Percentiles rank a stretch among this genome's conserved stretches.
These are phyloP conservation scores for Byssochlamys sp. DNA, from an alignment of 2,329 filamentous ascomycete genomes.

Conservation along the genomic window DNA sequence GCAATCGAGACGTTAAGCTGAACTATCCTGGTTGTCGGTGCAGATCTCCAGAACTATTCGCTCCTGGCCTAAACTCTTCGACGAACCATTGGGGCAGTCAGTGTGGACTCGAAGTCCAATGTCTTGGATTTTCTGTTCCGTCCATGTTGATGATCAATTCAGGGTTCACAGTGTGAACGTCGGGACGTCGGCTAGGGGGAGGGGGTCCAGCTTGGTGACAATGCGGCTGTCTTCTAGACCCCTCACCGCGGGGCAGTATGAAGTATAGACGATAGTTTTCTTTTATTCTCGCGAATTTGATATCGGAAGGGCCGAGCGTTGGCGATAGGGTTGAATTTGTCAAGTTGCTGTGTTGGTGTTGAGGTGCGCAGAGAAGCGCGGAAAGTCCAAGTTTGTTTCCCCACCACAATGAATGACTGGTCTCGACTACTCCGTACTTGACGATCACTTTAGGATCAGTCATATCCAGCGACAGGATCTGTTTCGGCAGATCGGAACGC, in stretches of 20 bases:
- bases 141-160: background rate
- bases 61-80: background rate
- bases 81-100: background rate
- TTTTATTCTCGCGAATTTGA: background rate
- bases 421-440: background rate
- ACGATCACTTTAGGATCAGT: background rate
- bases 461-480: background rate
- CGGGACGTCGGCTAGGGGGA: too few relatives aligned
- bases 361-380: background rate
- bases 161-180: background rate
- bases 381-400: background rate
- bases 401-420: background rate
- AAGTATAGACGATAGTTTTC: too few relatives aligned
- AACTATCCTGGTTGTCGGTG: background rate
- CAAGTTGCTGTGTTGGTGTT: background rate
- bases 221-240: background rate
- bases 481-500: background rate
- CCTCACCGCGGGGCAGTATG: background rate
- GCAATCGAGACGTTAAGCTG: background rate
- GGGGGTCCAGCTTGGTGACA: too few relatives aligned
- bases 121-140: background rate
- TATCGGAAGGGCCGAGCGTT: background rate
- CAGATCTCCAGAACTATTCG: background rate
- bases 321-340: background rate
- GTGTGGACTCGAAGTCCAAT: background rate